Base-by-base conservation (phyloP, 208 protist genomes). In the Eutreptiella sp. region DNA sequence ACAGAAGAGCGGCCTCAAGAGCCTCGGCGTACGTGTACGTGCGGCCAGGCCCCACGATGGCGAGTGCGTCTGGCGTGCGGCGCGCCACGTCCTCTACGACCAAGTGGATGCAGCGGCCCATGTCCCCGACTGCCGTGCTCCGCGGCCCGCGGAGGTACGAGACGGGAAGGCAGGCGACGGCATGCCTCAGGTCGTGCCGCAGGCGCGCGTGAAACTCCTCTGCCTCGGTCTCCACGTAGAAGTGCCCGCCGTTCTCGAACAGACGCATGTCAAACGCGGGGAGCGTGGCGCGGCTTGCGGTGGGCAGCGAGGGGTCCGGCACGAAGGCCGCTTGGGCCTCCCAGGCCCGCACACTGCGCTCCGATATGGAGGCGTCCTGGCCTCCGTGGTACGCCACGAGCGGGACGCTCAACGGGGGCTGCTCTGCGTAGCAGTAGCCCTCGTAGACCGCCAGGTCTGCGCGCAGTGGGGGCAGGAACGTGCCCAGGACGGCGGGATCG, bases 231-330 rank as follows among this genome's bases (percentile, higher is more conserved):
- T 54, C 7, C 4, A 50, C 3, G 34, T 64, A 69, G n/a, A 69
- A 69, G 36, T 69, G 63, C 3, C 63, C 63, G 2, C 63, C 63
- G 14, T 23, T 16, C 29, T 42, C 11, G 36, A 57, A 41, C n/a
- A 57, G n/a, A n/a, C n/a, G n/a, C n/a, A n/a, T n/a, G 28, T 16
- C 34, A 11, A 62, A 38, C 5, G 7, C 0, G n/a, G 50, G 19
- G 34, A 4, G 23, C 3, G 33, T 24, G 50, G n/a, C 3, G 50
- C 32, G 27, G 50, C 23, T 28, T 11, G 47, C 33, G 32, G 46
- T n/a, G n/a, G n/a, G n/a, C n/a, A n/a, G n/a, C n/a, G n/a, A n/a
- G n/a, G n/a, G 7, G 34, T 19, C 32, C 27, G 3, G 9, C 0
- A 1, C 21, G 33, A 21, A 0, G n/a, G 33, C n/a, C 24, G 31